A percentile compares a stretch with the other conserved stretches of the same genome.
Evolutionary conservation across 2,329 filamentous ascomycete genomes (phyloP).

Genomic region (Exserohilum rostratum): DNA sequence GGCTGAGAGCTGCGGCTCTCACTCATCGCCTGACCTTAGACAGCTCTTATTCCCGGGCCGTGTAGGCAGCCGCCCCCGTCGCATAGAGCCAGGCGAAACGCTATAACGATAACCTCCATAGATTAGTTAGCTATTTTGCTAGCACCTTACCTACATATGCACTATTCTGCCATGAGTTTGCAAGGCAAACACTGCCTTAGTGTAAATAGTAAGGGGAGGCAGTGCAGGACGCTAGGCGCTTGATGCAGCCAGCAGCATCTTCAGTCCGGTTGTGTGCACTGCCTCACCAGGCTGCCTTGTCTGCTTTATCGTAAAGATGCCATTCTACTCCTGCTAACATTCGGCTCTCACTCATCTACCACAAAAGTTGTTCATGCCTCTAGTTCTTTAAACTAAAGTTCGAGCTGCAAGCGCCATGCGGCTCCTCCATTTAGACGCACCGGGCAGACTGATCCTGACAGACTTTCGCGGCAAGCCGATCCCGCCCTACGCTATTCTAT

Average conservation of each 20-base stretch:
- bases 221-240: neutral
- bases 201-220: neutral
- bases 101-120: neutral
- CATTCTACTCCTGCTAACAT: slow-evolving; percentile 8
- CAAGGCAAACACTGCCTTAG: neutral
- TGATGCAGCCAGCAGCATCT: neutral
- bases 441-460: neutral
- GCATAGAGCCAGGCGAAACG: neutral
- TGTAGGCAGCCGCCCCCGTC: neutral
- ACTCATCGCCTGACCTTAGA: neutral
- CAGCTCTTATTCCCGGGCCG: neutral
- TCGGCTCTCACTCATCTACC: neutral
- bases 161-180: neutral
- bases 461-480: slow-evolving; percentile 10
- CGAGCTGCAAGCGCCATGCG: neutral
- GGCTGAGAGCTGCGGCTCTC: neutral
- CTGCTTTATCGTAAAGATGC: neutral
- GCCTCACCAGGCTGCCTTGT: slow-evolving; percentile 12
- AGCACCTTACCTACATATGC: neutral
- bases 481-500: slow-evolving; percentile 40
- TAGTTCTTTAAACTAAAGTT: neutral
- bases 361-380: neutral
- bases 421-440: slow-evolving; percentile 1
- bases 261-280: slow-evolving; percentile 6
- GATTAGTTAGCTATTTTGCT: neutral